phyloP scores from a whole-genome alignment of 2,329 filamentous ascomycete species.

The Neofusicoccum parvum region DNA sequence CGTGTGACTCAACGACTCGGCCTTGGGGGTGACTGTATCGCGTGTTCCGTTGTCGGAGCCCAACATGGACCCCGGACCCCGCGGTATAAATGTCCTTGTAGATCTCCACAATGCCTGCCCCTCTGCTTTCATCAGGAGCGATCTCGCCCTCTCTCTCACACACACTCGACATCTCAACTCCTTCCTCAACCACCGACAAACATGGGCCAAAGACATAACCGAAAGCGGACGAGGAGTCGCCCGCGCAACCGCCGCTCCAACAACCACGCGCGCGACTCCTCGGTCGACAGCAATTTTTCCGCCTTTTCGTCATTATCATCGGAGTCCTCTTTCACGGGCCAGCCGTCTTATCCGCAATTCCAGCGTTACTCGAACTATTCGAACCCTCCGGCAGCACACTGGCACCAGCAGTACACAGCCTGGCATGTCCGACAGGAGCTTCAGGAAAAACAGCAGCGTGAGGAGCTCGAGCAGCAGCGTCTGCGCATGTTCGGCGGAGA shows the following conservation, averaged over 20 bases:
- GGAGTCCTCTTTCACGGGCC: conserved; percentile 34
- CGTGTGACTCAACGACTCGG: conserved; percentile 10
- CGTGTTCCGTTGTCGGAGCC: conserved; percentile 13
- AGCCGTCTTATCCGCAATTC: conserved; percentile 31
- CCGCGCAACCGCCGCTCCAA: conserved; percentile 41
- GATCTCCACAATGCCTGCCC: not conserved
- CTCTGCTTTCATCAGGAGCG: conserved; percentile 1
- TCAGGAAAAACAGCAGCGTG: conserved; percentile 22
- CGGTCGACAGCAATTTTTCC: conserved; percentile 3
- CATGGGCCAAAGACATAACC: conserved; percentile 49
- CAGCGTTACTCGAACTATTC: conserved; percentile 26
- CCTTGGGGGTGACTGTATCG: conserved; percentile 10
- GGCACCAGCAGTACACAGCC: conserved; percentile 40
- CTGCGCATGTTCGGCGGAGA: conserved; percentile 48
- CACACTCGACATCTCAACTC: not conserved
- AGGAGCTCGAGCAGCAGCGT: conserved; percentile 35
- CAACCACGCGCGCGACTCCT: conserved; percentile 23
- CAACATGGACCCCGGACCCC: not conserved
- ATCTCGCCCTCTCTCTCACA: not conserved
- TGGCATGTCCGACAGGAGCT: conserved; percentile 39
- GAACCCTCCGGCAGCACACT: conserved; percentile 30
- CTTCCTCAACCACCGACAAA: not conserved
- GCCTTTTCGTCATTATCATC: conserved; percentile 29
- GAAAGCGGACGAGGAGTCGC: conserved; percentile 46
- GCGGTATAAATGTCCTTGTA: not conserved